Percentiles rank a stretch among this genome's conserved stretches.
Evolutionary conservation across 2,329 filamentous ascomycete species (phyloP).

Genomic region (Nemania sp.): DNA sequence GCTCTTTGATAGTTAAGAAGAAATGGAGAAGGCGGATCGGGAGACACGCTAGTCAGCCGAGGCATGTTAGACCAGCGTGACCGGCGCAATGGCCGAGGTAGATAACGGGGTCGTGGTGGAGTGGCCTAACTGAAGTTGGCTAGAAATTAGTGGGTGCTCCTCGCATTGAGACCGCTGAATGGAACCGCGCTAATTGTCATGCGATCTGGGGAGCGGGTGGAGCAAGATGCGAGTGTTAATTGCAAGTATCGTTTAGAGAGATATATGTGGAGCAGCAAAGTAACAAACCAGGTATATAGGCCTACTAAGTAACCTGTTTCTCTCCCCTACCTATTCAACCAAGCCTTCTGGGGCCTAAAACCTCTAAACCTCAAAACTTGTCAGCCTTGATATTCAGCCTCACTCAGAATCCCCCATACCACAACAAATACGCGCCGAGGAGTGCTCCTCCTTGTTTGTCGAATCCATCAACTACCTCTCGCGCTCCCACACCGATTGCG

Average conservation of each 20-base stretch:
- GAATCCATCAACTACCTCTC: background rate
- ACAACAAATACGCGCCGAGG: slow-evolving; percentile 5
- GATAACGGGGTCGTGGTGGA: slow-evolving; percentile 20
- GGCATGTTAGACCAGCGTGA: slow-evolving; percentile 18
- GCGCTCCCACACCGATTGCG: too few species aligned
- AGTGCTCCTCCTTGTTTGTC: background rate
- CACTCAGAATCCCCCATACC: slow-evolving; percentile 4
- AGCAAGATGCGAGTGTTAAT: background rate
- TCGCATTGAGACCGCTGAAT: too few species aligned
- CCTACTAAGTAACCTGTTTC: background rate
- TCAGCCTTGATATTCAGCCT: slow-evolving; percentile 21
- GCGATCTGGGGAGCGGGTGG: slow-evolving; percentile 17
- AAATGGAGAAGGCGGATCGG: background rate
- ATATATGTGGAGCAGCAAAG: too few species aligned
- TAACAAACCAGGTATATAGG: background rate
- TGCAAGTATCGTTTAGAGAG: background rate
- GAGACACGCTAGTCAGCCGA: slow-evolving; percentile 8
- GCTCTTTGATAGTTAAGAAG: slow-evolving; percentile 2
- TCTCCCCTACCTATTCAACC: too few species aligned
- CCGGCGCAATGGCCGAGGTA: slow-evolving; percentile 31
- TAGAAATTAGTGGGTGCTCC: slow-evolving; percentile 8
- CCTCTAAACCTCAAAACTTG: background rate
- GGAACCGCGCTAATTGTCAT: slow-evolving; percentile 14
- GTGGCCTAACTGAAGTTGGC: slow-evolving; percentile 20
- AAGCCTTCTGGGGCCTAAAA: background rate